Base-by-base conservation (phyloP, 768 basidiomycete genomes). In the Xerocomus spinulosus region DNA sequence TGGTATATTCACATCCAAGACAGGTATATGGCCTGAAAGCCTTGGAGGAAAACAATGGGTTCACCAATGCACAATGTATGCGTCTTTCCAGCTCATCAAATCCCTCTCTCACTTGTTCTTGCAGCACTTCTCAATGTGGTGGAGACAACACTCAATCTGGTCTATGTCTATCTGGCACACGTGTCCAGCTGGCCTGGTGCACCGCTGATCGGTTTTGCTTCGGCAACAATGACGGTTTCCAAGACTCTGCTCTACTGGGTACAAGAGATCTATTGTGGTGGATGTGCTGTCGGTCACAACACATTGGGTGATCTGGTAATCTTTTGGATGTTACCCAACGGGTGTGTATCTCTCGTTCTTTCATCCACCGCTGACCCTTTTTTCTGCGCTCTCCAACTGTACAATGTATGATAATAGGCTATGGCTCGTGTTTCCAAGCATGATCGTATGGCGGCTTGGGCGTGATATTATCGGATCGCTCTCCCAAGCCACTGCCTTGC, bases 241-340 rank as follows among this genome's bases (percentile, higher is more conserved):
- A 94, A 95, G 71, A 95, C 92, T 3, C 61, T 81, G 7, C 74
- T 94, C n/a, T 95, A 94, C 67, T 80, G 78, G 75, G 63, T 73
- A 12, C 83, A 91, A 62, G 92, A 93, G 65, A 85, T 84, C 64
- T 90, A 73, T 59, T 90, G 88, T 63, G 74, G 76, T 3, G 81
- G 72, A 42, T 92, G 89, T 57, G 71, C 79, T 9, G 70, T 83
- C 24, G 89, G 89, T 9, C 92, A 95, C 60, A 94, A 93, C 58
- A 56, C 71, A 9, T 46, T 69, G 21, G 52, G 58, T 37, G 73
- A 75, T 26, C 64, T 87, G 34, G 18, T 87, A 21, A 39, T 80
- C 17, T 77, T 79, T 44, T 93, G 82, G 80, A 72, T 90, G 46
- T 60, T 90, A 37, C 87, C 91, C 0, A 92, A 92, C 53, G 88